A percentile compares a stretch with the other conserved stretches of the same genome.
These are phyloP conservation scores for Chlorella variabilis DNA, from an alignment of 163 green algal species.

Conservation along the genomic window DNA sequence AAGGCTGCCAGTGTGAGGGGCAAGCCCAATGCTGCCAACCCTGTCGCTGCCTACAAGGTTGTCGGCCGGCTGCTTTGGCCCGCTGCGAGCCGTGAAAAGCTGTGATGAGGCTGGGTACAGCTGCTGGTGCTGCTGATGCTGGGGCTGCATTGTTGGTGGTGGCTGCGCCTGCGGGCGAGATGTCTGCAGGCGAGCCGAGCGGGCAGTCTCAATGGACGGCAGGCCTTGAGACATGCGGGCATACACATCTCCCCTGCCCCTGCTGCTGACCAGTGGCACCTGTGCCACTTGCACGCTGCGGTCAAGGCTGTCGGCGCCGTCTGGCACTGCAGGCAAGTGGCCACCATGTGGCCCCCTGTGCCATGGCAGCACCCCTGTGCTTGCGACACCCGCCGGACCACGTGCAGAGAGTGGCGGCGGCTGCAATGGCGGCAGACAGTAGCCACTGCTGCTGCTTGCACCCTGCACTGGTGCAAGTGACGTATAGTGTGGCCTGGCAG, in stretches of 20 bases:
- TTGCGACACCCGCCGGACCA: neutral
- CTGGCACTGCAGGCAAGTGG: neutral
- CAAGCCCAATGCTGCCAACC: neutral
- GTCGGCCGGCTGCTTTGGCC: neutral
- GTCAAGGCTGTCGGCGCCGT: too few species aligned
- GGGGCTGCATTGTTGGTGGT: neutral
- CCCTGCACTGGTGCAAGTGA: neutral
- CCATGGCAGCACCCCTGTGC: neutral
- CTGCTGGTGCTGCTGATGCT: neutral
- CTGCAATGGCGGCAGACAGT: neutral
- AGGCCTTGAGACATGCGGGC: constrained; percentile 26
- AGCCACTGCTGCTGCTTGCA: neutral
- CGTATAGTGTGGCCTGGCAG: neutral
- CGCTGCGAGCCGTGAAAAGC: too few species aligned
- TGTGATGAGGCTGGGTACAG: neutral
- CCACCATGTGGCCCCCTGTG: neutral
- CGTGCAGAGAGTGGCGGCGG: neutral
- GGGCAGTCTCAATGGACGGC: constrained; percentile 12
- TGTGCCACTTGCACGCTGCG: too few species aligned
- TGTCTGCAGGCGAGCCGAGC: constrained; percentile 8
- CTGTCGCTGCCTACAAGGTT: neutral
- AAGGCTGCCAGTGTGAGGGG: neutral
- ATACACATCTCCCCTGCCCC: constrained; percentile 8
- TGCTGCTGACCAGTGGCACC: neutral
- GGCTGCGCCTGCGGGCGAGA: neutral